Evolutionary conservation across 805 yeast genomes (phyloP).

Genomic region (Candida palmyrensis): DNA sequence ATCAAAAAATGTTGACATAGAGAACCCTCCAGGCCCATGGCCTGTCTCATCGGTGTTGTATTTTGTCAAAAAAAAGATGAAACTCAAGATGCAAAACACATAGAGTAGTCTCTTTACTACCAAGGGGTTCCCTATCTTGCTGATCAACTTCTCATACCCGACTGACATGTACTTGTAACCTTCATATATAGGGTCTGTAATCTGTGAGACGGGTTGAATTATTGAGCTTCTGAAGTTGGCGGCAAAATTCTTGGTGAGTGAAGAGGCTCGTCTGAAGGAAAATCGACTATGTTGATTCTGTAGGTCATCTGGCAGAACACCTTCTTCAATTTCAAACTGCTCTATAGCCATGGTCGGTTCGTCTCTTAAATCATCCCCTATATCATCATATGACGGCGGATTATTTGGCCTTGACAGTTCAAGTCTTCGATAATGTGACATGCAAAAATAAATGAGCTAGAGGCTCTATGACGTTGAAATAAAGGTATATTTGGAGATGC

Average conservation of each 20-base stretch:
- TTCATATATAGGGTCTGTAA: slow-evolving; percentile 50
- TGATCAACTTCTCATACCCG: slow-evolving; percentile 52
- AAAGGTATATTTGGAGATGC: too few species aligned
- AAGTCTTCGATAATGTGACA: too few species aligned
- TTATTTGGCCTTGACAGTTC: too few species aligned
- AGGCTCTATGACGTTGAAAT: too few species aligned
- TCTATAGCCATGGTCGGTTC: slow-evolving; percentile 13
- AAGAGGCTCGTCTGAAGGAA: slow-evolving; percentile 32
- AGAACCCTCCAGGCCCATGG: slow-evolving; percentile 31
- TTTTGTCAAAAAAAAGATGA: slow-evolving; percentile 53
- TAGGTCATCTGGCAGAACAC: slow-evolving; percentile 13
- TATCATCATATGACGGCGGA: slow-evolving; percentile 3
- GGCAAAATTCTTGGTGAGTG: slow-evolving; percentile 30
- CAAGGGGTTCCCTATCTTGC: slow-evolving; percentile 78
- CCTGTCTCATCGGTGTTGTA: slow-evolving; percentile 46
- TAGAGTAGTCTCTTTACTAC: slow-evolving; percentile 74
- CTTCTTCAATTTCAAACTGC: slow-evolving; percentile 36
- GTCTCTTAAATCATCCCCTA: not conserved
- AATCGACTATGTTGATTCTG: slow-evolving; percentile 11
- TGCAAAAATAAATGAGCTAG: too few species aligned
- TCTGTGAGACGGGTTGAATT: slow-evolving; percentile 39
- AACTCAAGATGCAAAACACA: slow-evolving; percentile 55
- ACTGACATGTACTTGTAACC: slow-evolving; percentile 35
- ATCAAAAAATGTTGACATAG: slow-evolving; percentile 60
- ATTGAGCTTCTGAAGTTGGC: slow-evolving; percentile 29